Conservation (phyloP, 441 rosid species). For the Raphanus hybrid region DNA sequence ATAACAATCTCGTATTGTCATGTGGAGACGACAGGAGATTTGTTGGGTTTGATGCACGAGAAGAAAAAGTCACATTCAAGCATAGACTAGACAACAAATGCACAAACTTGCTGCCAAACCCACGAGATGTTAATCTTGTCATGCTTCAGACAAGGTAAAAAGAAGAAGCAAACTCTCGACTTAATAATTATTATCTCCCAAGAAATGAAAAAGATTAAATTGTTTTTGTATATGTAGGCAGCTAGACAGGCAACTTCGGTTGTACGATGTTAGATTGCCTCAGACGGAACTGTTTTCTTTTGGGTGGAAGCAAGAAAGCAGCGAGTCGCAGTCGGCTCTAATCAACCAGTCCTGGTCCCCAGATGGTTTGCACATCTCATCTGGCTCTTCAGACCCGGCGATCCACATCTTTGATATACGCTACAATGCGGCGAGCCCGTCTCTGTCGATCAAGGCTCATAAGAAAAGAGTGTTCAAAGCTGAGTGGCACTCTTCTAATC, state of each 20-base stretch:
- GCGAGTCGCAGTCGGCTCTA: constrained; percentile 91
- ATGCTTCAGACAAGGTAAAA: constrained; percentile 87
- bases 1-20: too few relatives aligned
- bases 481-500: constrained; percentile 69
- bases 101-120: constrained; percentile 89
- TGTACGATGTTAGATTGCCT: constrained; percentile 80
- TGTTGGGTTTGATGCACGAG: too few relatives aligned
- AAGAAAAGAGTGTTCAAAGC: constrained; percentile 91
- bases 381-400: constrained; percentile 92
- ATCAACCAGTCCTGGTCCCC: constrained; percentile 96
- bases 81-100: constrained; percentile 71
- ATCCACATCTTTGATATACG: constrained; percentile 92
- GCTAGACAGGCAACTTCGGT: constrained; percentile 72
- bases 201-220: not conserved
- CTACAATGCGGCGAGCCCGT: constrained; percentile 71
- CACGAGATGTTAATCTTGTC: constrained; percentile 85
- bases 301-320: constrained; percentile 98
- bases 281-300: constrained; percentile 80
- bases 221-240: constrained; percentile 40
- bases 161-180: constrained; percentile 24
- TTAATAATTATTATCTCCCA: not conserved
- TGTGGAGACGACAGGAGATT: too few relatives aligned
- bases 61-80: too few relatives aligned
- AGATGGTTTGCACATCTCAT: constrained; percentile 75
- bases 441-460: constrained; percentile 82